A percentile compares a stretch with the other conserved stretches of the same genome.
These are phyloP conservation scores for Geosmithia putterillii DNA, from an alignment of 2,329 filamentous ascomycete species.

Conservation along the genomic window DNA sequence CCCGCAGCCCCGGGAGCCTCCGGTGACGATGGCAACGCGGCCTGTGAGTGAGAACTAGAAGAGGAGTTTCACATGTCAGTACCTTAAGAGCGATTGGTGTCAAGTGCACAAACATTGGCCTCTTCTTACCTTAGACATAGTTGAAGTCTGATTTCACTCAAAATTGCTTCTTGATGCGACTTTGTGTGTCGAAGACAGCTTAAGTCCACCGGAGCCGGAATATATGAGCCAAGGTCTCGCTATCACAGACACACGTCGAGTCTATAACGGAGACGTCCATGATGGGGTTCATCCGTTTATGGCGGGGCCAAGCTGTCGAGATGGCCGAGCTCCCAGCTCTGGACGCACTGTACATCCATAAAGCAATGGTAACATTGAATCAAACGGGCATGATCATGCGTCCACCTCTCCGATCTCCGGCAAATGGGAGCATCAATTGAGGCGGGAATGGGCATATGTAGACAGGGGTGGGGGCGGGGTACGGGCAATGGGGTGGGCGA, in stretches of 20 bases:
- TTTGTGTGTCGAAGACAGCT: not conserved
- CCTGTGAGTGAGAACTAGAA: slow-evolving; percentile 33
- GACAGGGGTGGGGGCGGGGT: not conserved
- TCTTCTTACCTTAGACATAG: not conserved
- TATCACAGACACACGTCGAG: not conserved
- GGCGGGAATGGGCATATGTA: not conserved
- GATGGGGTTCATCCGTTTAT: not conserved
- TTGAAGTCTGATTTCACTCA: not conserved
- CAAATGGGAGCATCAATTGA: not conserved
- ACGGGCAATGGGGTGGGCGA: not conserved
- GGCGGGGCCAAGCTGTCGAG: too few species aligned
- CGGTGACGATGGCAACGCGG: slow-evolving; percentile 28
- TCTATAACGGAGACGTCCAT: not conserved
- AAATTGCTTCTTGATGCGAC: not conserved
- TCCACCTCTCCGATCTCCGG: too few species aligned
- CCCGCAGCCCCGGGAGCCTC: slow-evolving; percentile 49
- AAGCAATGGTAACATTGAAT: too few species aligned
- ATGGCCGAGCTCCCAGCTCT: not conserved
- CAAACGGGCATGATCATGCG: too few species aligned
- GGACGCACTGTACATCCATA: too few species aligned
- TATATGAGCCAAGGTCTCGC: not conserved
- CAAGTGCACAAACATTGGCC: not conserved
- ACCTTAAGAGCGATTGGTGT: too few species aligned
- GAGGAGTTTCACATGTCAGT: too few species aligned
- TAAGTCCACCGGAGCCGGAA: not conserved